Conservation (phyloP, 2,329 filamentous ascomycete genomes). For the Monosporascus sp. region DNA sequence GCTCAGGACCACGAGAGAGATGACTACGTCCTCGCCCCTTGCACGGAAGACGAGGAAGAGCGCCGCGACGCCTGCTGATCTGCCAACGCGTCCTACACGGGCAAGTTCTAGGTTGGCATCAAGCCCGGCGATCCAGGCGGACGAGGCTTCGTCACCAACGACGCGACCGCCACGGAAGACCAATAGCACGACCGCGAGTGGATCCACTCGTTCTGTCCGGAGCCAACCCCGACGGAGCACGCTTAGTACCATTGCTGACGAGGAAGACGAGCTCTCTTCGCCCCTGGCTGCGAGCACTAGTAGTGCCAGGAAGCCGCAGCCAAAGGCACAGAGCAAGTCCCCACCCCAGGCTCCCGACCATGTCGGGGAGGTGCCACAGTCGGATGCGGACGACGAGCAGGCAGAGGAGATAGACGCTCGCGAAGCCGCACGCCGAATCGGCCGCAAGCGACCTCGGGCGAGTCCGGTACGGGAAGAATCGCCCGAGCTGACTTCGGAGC, state of each 20-base stretch:
- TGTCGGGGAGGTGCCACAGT: slow-evolving; percentile 6
- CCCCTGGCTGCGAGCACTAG: slow-evolving; percentile 21
- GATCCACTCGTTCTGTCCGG: slow-evolving; percentile 18
- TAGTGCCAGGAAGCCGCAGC: slow-evolving; percentile 20
- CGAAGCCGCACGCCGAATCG: slow-evolving; percentile 37
- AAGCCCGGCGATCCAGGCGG: slow-evolving; percentile 7
- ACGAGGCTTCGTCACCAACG: slow-evolving; percentile 16
- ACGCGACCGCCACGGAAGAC: slow-evolving; percentile 14
- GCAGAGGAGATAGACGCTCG: slow-evolving; percentile 39
- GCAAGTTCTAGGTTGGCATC: slow-evolving; percentile 13
- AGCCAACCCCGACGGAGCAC: slow-evolving; percentile 15
- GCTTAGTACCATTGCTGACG: slow-evolving; percentile 7
- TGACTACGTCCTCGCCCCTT: slow-evolving; percentile 37
- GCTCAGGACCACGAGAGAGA: slow-evolving; percentile 19
- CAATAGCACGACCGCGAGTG: slow-evolving; percentile 10
- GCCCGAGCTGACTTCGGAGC: slow-evolving; percentile 34
- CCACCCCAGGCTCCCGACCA: not conserved
- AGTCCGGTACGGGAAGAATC: slow-evolving; percentile 31
- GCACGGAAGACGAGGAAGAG: slow-evolving; percentile 35
- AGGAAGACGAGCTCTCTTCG: slow-evolving; percentile 20
- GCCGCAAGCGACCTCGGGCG: slow-evolving; percentile 37
- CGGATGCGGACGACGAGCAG: slow-evolving; percentile 22
- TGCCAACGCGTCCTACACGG: slow-evolving; percentile 16
- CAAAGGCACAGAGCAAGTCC: slow-evolving; percentile 13
- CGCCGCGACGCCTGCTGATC: slow-evolving; percentile 15